Evolutionary conservation across 2,329 filamentous ascomycete genomes (phyloP).

Genomic region (Sodiomyces alkalinus): DNA sequence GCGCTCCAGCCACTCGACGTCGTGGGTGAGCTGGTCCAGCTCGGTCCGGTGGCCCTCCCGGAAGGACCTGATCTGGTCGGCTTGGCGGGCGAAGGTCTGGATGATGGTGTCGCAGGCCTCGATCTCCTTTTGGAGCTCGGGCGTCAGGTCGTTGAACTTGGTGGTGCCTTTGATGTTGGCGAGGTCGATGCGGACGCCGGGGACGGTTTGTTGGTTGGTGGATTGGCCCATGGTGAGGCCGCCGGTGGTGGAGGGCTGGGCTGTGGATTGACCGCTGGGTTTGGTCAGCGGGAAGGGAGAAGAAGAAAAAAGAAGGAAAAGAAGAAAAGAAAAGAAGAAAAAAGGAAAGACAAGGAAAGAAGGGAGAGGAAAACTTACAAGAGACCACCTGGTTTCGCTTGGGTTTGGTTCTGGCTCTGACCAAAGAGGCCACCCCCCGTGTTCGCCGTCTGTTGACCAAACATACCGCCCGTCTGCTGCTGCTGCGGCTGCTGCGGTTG

Average conservation of each 20-base stretch:
- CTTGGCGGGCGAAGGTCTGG: constrained; percentile 61
- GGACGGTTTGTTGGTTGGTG: constrained; percentile 39
- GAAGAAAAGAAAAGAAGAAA: too few species aligned
- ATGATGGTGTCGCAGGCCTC: constrained; percentile 68
- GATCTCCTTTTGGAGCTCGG: constrained; percentile 66
- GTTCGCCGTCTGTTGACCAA: constrained; percentile 8
- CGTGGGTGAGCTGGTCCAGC: constrained; percentile 28
- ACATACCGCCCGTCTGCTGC: constrained; percentile 16
- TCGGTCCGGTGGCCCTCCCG: constrained; percentile 39
- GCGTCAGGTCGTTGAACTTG: constrained; percentile 78
- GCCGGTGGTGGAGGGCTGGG: constrained; percentile 11
- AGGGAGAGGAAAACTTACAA: constrained; percentile 14
- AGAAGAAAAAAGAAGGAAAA: too few species aligned
- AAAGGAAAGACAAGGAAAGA: too few species aligned
- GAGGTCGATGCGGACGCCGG: constrained; percentile 65
- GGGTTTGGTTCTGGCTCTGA: constrained; percentile 15
- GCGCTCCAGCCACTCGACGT: constrained; percentile 33
- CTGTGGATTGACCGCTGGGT: constrained; percentile 2
- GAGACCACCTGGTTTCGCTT: constrained; percentile 8
- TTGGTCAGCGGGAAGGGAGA: neutral
- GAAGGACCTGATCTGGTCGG: constrained; percentile 60
- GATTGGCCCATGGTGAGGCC: constrained; percentile 33
- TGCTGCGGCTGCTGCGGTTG: too few species aligned
- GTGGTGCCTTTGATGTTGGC: constrained; percentile 72
- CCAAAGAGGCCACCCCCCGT: constrained; percentile 14